Conservation (phyloP, 805 yeast species). For the Scheffersomyces lignosus region DNA sequence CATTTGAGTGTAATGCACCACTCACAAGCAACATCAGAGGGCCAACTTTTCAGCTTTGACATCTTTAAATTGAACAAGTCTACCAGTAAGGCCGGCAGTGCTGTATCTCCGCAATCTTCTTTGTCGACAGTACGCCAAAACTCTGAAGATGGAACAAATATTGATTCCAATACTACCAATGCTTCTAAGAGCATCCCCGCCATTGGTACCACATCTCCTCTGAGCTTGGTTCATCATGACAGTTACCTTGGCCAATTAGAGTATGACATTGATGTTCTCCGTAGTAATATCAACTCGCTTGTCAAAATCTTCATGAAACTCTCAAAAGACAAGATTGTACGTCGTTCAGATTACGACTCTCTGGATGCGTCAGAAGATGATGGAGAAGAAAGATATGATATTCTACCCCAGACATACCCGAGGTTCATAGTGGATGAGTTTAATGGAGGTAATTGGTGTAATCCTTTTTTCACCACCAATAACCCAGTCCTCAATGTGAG, state of each 20-base stretch:
- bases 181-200: constrained; percentile 1
- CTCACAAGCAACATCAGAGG: constrained; percentile 19
- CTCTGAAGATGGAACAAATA: constrained; percentile 2
- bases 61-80: constrained; percentile 13
- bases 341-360: constrained; percentile 35
- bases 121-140: constrained; percentile 5
- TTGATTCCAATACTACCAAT: constrained; percentile 1
- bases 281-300: constrained; percentile 29
- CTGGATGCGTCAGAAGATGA: constrained; percentile 37
- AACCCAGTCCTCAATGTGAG: constrained; percentile 40
- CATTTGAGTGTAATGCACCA: constrained; percentile 49
- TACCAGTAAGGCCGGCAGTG: constrained; percentile 3
- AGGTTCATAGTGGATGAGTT: constrained; percentile 64
- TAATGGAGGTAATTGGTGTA: constrained; percentile 79
- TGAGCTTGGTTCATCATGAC: constrained; percentile 3
- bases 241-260: constrained; percentile 40
- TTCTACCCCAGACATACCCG: constrained; percentile 67
- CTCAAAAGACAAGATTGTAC: constrained; percentile 33
- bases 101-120: constrained; percentile 6
- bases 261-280: constrained; percentile 37
- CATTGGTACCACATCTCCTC: no score
- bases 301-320: constrained; percentile 29
- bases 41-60: constrained; percentile 32
- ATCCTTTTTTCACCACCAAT: constrained; percentile 54
- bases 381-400: constrained; percentile 34